These are phyloP conservation scores for Digitaria exilis DNA, from an alignment of 202 grass and related monocot species.

Conservation along the genomic window DNA sequence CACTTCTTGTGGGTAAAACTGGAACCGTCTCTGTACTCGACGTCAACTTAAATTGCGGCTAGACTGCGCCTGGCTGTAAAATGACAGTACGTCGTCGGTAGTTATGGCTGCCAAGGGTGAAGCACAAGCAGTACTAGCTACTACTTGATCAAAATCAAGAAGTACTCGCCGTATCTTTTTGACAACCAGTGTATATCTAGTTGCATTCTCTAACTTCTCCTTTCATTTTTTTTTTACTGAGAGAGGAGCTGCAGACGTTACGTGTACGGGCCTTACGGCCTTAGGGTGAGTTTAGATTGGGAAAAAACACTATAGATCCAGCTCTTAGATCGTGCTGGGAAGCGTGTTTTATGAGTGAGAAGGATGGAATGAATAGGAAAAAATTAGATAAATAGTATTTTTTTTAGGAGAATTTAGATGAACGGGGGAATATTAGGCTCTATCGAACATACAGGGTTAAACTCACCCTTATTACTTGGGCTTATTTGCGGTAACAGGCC, in stretches of 20 bases:
- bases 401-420: too few relatives aligned
- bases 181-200: too few relatives aligned
- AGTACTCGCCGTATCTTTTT: background rate
- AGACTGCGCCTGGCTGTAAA: constrained; percentile 20
- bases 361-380: too few relatives aligned
- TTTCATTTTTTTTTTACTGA: background rate
- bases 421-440: too few relatives aligned
- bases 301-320: too few relatives aligned
- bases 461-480: background rate
- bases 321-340: too few relatives aligned
- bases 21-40: background rate
- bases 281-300: too few relatives aligned
- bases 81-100: background rate
- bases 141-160: background rate
- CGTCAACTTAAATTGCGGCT: constrained; percentile 3
- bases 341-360: too few relatives aligned
- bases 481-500: too few relatives aligned
- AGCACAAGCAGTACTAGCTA: background rate
- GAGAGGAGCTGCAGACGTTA: background rate
- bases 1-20: background rate
- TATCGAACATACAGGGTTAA: too few relatives aligned
- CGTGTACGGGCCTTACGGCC: background rate
- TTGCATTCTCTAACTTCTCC: background rate
- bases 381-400: too few relatives aligned
- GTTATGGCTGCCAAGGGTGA: background rate